Conservation (phyloP, 495 filamentous ascomycete species). For the Cetradonia linearis region DNA sequence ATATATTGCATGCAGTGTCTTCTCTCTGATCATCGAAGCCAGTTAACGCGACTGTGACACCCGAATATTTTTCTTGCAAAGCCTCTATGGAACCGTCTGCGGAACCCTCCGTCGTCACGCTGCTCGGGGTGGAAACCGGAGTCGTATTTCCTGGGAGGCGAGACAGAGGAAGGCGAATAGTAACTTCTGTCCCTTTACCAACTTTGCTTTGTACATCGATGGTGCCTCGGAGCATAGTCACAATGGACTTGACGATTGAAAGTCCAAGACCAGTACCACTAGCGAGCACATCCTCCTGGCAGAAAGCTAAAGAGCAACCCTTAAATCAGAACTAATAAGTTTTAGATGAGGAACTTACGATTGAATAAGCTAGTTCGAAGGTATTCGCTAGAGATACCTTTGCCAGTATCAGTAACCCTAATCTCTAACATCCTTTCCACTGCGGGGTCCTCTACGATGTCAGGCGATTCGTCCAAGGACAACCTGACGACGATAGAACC, state of each 20-base stretch:
- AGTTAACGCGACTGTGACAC: constrained; percentile 26
- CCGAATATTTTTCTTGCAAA: constrained; percentile 13
- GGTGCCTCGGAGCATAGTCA: constrained; percentile 42
- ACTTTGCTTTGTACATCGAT: constrained; percentile 43
- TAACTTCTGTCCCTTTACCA: constrained; percentile 43
- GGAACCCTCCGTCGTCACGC: constrained; percentile 2
- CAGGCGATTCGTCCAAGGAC: constrained; percentile 34
- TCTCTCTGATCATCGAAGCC: constrained; percentile 19
- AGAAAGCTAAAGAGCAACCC: constrained; percentile 27
- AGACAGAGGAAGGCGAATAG: constrained; percentile 38
- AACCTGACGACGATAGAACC: constrained; percentile 57
- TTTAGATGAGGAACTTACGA: constrained; percentile 3
- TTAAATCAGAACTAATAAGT: background rate
- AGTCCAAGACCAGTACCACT: constrained; percentile 46
- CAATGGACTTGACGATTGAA: constrained; percentile 46
- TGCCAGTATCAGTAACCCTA: constrained; percentile 36
- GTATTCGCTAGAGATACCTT: constrained; percentile 38
- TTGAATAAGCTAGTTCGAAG: constrained; percentile 34
- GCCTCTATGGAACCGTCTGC: constrained; percentile 17
- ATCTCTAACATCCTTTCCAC: constrained; percentile 32
- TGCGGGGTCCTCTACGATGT: constrained; percentile 15
- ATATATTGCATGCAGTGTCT: constrained; percentile 5
- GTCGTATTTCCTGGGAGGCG: constrained; percentile 21
- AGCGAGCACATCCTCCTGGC: constrained; percentile 41
- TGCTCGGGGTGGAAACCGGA: constrained; percentile 23